Evolutionary conservation across 129 eudicot species (phyloP).

Genomic region (Centaurea solstitialis): DNA sequence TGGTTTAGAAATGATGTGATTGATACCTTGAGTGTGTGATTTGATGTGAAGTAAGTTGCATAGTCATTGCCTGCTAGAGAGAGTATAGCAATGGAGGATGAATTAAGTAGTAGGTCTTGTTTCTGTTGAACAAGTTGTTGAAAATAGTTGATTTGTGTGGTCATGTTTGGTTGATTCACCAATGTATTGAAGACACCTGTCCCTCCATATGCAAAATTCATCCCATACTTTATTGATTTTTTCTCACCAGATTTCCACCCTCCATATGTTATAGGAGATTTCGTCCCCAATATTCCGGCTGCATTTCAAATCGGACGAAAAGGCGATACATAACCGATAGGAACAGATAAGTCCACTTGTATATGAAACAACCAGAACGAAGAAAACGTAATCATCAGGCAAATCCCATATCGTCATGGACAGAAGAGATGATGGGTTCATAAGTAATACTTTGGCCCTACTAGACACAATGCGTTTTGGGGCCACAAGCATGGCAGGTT

Average conservation of each 20-base stretch:
- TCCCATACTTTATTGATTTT: slow-evolving; percentile 37
- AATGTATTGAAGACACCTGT: slow-evolving; percentile 76
- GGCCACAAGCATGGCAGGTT: too few relatives aligned
- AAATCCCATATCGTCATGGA: too few relatives aligned
- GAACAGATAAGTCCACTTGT: background rate
- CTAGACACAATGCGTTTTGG: too few relatives aligned
- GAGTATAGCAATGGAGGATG: slow-evolving; percentile 60
- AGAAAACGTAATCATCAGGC: background rate
- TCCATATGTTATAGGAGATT: slow-evolving; percentile 53
- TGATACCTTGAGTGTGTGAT: slow-evolving; percentile 52
- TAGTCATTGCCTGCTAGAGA: slow-evolving; percentile 79
- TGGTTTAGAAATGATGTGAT: background rate
- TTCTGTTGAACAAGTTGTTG: slow-evolving; percentile 46
- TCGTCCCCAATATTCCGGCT: slow-evolving; percentile 56
- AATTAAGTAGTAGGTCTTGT: slow-evolving; percentile 18
- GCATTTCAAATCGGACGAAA: slow-evolving; percentile 10
- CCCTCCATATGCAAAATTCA: slow-evolving; percentile 90
- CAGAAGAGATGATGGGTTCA: too few relatives aligned
- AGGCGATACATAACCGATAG: background rate
- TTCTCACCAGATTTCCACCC: slow-evolving; percentile 39
- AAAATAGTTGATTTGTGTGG: slow-evolving; percentile 64
- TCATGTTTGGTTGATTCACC: slow-evolving; percentile 71
- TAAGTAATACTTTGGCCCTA: too few relatives aligned
- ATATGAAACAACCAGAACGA: background rate
- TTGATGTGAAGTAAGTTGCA: slow-evolving; percentile 48